Evolutionary conservation across 768 basidiomycete species (phyloP), one percentile per base, ranked within the genome.

Genomic region (Tylopilus subfusipes): DNA sequence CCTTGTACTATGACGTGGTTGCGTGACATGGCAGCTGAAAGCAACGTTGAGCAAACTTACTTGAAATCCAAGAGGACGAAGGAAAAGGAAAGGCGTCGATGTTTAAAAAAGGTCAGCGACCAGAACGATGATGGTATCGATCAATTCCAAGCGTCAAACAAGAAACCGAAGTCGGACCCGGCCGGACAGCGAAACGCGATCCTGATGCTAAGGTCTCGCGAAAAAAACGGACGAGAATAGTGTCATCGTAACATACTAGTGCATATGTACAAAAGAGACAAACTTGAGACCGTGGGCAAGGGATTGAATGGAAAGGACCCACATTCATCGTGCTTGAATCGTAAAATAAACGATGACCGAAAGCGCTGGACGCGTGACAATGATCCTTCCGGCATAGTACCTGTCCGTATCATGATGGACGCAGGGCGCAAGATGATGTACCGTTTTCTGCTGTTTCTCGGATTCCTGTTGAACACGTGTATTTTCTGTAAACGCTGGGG

Each of bases 301-400:
- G 24, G 25, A 27, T 7, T 34, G 31, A 34, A 34, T 14, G 18
- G 24, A 48, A 24, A 33, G 38, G 18, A 19, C n/a, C 1, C 38
- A 38, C 36, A 6, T 38, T 38, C 38, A 8, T 10, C n/a, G 38
- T 38, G 7, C 38, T 38, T 38, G 38, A 9, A 16, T 14, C 33
- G 33, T 18, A 2, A 5, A n/a, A 38, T 7, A n/a, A n/a, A 38
- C n/a, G 7, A 16, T 1, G 10, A 16, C 31, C 16, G 34, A 31
- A 36, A n/a, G 19, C 21, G 31, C 43, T 21, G 11, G 6, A 18
- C 22, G 39, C 40, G 21, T 25, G 42, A 24, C 29, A 52, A 59
- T 59, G 58, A 59, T 59, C 58, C 58, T 59, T 59, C 58, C 58
- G 58, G 58, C 48, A 60, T 31, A 31, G 52, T 49, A n/a, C 36